Percentiles rank a stretch among this genome's conserved stretches.
phyloP scores from a whole-genome alignment of 768 basidiomycete genomes.

The Boletellus ananiceps region DNA sequence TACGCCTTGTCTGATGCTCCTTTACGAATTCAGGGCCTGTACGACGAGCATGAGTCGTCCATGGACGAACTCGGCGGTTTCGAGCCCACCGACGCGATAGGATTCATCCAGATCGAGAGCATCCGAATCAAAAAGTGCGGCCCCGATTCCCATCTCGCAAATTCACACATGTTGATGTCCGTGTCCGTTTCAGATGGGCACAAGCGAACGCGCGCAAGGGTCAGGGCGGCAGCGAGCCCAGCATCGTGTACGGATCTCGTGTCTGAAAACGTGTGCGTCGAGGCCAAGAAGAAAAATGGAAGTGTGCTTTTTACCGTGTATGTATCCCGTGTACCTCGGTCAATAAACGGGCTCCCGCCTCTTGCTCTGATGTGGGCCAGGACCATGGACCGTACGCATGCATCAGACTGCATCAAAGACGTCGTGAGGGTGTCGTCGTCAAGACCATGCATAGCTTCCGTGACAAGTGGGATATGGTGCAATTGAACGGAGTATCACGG shows the following conservation, averaged over 20 bases:
- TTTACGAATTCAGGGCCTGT: constrained; percentile 61
- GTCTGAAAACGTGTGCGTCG: constrained; percentile 29
- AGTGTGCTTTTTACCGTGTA: background rate
- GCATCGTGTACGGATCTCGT: constrained; percentile 76
- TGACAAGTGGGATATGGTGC: background rate
- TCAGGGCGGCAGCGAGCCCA: constrained; percentile 68
- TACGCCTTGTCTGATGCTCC: background rate
- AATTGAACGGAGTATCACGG: background rate
- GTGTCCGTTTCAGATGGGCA: constrained; percentile 58
- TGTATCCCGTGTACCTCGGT: background rate
- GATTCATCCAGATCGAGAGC: constrained; percentile 96
- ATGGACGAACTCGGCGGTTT: constrained; percentile 99
- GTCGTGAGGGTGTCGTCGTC: background rate
- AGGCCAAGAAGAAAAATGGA: background rate
- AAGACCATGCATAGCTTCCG: background rate
- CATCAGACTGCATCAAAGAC: no score
- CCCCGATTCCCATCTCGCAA: background rate
- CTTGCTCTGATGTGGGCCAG: no score
- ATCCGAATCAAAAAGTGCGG: constrained; percentile 96
- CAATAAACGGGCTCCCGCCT: no score
- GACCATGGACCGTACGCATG: no score
- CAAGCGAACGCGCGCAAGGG: constrained; percentile 84
- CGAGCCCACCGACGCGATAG: constrained; percentile 91
- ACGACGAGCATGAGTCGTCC: constrained; percentile 91
- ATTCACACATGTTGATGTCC: background rate